phyloP scores from a whole-genome alignment of 2,329 filamentous ascomycete species.

The Penicillium sp. region DNA sequence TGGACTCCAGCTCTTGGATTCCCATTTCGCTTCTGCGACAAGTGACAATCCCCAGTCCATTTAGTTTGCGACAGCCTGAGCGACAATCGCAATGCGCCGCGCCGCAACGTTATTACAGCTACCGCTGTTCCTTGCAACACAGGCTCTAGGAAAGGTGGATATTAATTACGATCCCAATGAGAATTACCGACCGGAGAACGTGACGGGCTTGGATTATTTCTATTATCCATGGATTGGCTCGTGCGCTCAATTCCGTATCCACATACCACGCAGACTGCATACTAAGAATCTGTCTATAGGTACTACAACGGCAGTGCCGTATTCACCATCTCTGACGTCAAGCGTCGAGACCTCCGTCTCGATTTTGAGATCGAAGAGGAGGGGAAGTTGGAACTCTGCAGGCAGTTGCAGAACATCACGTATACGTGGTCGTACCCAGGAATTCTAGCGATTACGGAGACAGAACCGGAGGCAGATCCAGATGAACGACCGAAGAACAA shows the following conservation, averaged over 20 bases:
- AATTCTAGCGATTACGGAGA: not conserved
- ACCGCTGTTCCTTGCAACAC: not conserved
- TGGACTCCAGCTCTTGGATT: not conserved
- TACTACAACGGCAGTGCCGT: not conserved
- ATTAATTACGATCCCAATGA: not conserved
- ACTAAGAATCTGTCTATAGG: not conserved
- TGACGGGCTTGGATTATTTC: not conserved
- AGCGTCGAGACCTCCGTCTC: not conserved
- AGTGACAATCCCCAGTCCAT: not conserved
- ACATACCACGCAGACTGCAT: not conserved
- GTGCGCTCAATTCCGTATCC: not conserved
- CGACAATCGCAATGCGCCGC: not conserved
- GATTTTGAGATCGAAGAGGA: not conserved
- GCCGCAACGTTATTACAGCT: not conserved
- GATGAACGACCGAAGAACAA: not conserved
- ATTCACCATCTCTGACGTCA: not conserved
- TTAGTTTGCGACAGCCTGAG: not conserved
- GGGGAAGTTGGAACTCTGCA: not conserved
- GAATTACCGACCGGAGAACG: not conserved
- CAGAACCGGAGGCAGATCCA: not conserved
- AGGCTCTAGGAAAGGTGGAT: not conserved
- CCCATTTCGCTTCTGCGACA: not conserved
- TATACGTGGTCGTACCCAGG: not conserved
- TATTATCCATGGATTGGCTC: constrained; percentile 1
- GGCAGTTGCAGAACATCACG: not conserved